Evolutionary conservation across 805 yeast species (phyloP), one percentile per base, ranked within the genome.

Genomic region (Saccharomycopsis sp.): DNA sequence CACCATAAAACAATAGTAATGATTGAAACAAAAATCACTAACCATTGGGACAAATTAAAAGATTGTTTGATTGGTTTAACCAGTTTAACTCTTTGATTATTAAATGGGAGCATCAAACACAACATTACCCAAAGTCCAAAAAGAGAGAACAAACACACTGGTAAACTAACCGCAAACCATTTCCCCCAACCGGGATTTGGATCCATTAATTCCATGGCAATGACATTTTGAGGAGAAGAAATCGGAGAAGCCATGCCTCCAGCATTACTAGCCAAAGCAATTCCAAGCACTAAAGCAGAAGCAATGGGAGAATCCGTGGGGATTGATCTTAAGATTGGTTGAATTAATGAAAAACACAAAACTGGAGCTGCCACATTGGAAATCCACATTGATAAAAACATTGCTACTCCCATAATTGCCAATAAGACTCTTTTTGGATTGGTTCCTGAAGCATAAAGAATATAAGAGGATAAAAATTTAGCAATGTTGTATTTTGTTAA

Each of bases 161-260:
- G 98, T 15, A 88, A 60, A 0, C 95, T 74, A 35, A 89, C 74
- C 5, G 79, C 75, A 58, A 89, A 92, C 98, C 98, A 89, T 56
- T 85, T 83, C 9, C 79, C 78, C 98, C 98, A 89, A 6, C 74
- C 72, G 13, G 80, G 80, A 5, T 32, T 35, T 36, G 95, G 42
- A n/a, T 67, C 67, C 97, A 92, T 89, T 50, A 79, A 66, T 44
- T 85, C 88, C 38, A 89, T 69, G 1, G 96, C 95, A 51, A 89
- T 77, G 48, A 89, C 83, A 58, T 89, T 89, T 57, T 89, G 98
- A 2, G 98, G 98, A 2, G 96, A 86, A 1, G 96, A 88, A 54
- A 89, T 89, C 5, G 98, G 98, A 3, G 96, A 85, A 0, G 95
- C 81, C 95, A 88, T 92, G 50, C 98, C 98, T 21, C 95, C 97